Evolutionary conservation across 2,329 filamentous ascomycete species (phyloP).

Genomic region (Acarospora socialis): DNA sequence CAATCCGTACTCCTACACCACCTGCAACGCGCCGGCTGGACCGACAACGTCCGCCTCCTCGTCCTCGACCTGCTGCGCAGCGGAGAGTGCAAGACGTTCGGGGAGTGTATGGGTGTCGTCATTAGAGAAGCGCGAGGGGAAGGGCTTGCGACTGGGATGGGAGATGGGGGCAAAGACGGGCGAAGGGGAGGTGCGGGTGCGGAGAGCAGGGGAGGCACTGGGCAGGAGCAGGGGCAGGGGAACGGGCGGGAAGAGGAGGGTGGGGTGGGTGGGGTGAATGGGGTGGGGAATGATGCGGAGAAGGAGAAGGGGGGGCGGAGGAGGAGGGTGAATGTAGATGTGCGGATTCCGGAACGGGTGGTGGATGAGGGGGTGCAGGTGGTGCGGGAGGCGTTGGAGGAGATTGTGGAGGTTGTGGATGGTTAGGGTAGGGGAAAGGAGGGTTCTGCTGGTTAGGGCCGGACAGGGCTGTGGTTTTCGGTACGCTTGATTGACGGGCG

Average conservation of each 20-base stretch:
- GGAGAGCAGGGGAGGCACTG: constrained; percentile 11
- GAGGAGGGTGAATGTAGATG: constrained; percentile 24
- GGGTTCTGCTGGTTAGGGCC: constrained; percentile 3
- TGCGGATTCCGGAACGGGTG: constrained; percentile 35
- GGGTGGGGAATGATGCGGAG: not conserved
- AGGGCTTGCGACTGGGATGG: constrained; percentile 20
- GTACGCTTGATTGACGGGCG: constrained; percentile 1
- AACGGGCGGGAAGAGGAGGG: constrained; percentile 16
- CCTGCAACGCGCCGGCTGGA: constrained; percentile 45
- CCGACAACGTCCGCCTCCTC: constrained; percentile 39
- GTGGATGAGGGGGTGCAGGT: constrained; percentile 37
- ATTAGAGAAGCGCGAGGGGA: constrained; percentile 30
- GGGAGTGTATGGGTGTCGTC: constrained; percentile 41
- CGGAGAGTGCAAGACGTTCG: constrained; percentile 42
- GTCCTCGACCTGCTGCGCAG: constrained; percentile 42
- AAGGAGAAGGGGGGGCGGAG: constrained; percentile 6
- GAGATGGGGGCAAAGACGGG: too few species aligned
- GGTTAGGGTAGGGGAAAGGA: constrained; percentile 14
- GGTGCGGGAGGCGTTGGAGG: constrained; percentile 37
- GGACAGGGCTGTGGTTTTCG: not conserved
- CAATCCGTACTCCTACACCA: constrained; percentile 39
- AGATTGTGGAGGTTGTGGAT: constrained; percentile 33
- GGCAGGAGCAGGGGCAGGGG: constrained; percentile 16
- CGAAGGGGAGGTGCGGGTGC: constrained; percentile 13
- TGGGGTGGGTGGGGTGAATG: constrained; percentile 10